Evolutionary conservation across 2,329 filamentous ascomycete genomes (phyloP).

Genomic region (Cercospora beticola): DNA sequence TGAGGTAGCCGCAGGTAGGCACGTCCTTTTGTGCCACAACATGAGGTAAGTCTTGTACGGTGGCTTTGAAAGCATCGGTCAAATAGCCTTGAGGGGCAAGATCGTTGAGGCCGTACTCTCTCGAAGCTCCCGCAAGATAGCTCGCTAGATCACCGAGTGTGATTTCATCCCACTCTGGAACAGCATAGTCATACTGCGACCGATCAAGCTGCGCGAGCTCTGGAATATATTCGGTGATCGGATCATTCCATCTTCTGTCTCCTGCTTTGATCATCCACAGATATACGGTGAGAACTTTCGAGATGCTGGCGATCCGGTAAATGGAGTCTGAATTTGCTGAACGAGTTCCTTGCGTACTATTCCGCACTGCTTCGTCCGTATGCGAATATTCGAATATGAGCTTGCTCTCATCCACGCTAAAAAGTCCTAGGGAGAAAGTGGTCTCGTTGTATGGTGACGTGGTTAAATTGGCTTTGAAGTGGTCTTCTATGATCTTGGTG

Average conservation of each 20-base stretch:
- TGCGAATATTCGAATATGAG: conserved; percentile 22
- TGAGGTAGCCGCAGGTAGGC: conserved; percentile 22
- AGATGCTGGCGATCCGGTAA: conserved; percentile 24
- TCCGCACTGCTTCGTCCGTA: conserved; percentile 18
- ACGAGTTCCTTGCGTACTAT: conserved; percentile 18
- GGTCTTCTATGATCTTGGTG: conserved; percentile 16
- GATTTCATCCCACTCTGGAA: conserved; percentile 50
- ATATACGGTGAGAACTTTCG: conserved; percentile 25
- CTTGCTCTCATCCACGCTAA: conserved; percentile 18
- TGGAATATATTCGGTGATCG: conserved; percentile 50
- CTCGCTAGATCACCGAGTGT: conserved; percentile 49
- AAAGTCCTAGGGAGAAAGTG: conserved; percentile 24
- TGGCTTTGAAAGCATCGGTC: conserved; percentile 6
- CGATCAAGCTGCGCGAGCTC: conserved; percentile 35
- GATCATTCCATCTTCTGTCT: conserved; percentile 27
- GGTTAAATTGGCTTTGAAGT: conserved; percentile 20
- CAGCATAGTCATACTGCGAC: conserved; percentile 36
- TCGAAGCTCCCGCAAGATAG: conserved; percentile 47
- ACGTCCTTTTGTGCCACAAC: conserved; percentile 13
- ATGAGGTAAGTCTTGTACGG: conserved; percentile 34
- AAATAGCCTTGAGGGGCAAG: conserved; percentile 16
- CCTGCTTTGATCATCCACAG: conserved; percentile 25
- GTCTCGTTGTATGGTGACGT: conserved; percentile 22
- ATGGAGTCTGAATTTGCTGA: conserved; percentile 24
- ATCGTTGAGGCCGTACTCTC: conserved; percentile 26